Percentiles rank a stretch among this genome's conserved stretches.
These are phyloP conservation scores for Moricandia arvensis DNA, from an alignment of 345 rosid genomes.

Conservation along the genomic window DNA sequence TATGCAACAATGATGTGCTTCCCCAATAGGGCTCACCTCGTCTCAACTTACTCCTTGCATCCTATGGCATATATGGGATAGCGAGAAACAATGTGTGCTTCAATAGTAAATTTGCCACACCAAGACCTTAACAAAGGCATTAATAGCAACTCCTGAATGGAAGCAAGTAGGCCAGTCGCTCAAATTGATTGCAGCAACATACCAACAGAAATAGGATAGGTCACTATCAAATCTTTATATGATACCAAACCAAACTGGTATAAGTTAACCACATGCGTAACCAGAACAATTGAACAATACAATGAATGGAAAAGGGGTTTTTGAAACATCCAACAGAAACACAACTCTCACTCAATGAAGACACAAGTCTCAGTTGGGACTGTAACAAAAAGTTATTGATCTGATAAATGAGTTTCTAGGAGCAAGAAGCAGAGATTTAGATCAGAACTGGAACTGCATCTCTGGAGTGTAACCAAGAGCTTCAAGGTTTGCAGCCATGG, in stretches of 20 bases:
- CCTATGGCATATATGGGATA: too few species aligned
- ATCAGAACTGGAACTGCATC: conserved; percentile 96
- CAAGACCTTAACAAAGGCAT: too few species aligned
- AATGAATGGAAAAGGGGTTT: not conserved
- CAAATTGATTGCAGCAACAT: conserved; percentile 3
- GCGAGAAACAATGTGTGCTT: too few species aligned
- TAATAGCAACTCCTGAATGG: too few species aligned
- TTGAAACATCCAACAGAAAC: not conserved
- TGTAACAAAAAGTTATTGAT: conserved; percentile 27
- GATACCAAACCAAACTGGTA: conserved; percentile 1
- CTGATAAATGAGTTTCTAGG: not conserved
- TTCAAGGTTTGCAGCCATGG: conserved; percentile 88
- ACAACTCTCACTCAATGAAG: conserved; percentile 25
- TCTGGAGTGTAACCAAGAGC: conserved; percentile 70
- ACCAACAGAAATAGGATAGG: not conserved
- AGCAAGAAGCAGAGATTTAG: not conserved
- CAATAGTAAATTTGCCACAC: too few species aligned
- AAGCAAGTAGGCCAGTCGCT: not conserved
- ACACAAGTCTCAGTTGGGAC: conserved; percentile 3
- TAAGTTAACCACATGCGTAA: not conserved
- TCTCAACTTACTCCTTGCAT: too few species aligned
- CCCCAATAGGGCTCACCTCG: too few species aligned
- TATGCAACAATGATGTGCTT: too few species aligned
- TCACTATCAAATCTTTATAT: conserved; percentile 5
- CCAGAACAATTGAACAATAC: not conserved